phyloP scores from a whole-genome alignment of 129 eudicot genomes.

The Arctium minus region DNA sequence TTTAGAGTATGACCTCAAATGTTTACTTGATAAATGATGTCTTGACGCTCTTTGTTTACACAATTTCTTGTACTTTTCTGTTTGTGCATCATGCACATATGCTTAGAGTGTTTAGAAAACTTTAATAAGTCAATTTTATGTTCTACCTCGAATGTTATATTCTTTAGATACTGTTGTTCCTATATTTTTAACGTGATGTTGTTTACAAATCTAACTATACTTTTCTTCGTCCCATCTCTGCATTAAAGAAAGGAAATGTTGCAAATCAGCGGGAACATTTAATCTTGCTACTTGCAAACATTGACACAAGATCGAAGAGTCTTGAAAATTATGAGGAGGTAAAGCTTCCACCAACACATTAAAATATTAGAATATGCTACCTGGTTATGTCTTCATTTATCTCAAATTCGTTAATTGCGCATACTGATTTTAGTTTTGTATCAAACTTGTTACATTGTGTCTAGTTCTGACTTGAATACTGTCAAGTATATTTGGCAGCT shows the following conservation, averaged over 20 bases:
- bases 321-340: constrained; percentile 51
- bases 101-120: not conserved
- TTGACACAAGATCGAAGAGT: constrained; percentile 57
- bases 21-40: not conserved
- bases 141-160: not conserved
- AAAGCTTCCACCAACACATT: constrained; percentile 12
- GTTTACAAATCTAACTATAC: constrained; percentile 14
- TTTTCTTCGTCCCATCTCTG: constrained; percentile 10
- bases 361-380: not conserved
- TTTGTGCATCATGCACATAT: not conserved
- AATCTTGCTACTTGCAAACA: constrained; percentile 87
- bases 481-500: constrained; percentile 44
- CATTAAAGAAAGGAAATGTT: constrained; percentile 93
- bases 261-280: constrained; percentile 98
- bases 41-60: not conserved
- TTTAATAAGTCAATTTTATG: not conserved
- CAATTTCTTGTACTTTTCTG: too few species aligned
- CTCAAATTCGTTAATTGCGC: not conserved
- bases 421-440: not conserved
- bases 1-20: not conserved
- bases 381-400: not conserved
- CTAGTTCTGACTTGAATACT: not conserved
- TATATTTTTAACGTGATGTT: not conserved
- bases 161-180: not conserved
- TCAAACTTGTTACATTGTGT: not conserved